Conservation (phyloP, 345 rosid species). For the Microthlaspi erraticum region DNA sequence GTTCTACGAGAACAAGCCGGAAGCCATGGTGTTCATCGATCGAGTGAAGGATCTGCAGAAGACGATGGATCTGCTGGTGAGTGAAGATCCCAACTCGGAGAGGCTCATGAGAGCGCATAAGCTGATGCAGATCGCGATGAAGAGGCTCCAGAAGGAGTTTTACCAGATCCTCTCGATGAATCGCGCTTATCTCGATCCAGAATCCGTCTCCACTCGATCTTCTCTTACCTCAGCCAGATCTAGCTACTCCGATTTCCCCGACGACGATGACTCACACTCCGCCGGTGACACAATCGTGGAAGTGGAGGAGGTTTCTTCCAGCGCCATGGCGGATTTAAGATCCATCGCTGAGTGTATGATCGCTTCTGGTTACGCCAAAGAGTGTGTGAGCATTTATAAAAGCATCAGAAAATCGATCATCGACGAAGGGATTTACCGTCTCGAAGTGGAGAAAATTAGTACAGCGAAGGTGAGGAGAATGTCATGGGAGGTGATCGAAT, state of each 20-base stretch:
- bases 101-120: conserved; percentile 55
- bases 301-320: conserved; percentile 54
- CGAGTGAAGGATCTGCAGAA: conserved; percentile 61
- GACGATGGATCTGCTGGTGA: conserved; percentile 54
- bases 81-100: conserved; percentile 46
- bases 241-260: conserved; percentile 50
- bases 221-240: conserved; percentile 63
- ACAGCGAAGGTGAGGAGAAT: conserved; percentile 55
- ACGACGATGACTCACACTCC: conserved; percentile 25
- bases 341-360: conserved; percentile 92
- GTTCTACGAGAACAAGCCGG: conserved; percentile 56
- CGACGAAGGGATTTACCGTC: conserved; percentile 74
- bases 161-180: conserved; percentile 70
- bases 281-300: conserved; percentile 54
- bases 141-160: conserved; percentile 76
- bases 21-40: conserved; percentile 61
- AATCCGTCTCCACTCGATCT: conserved; percentile 70
- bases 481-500: conserved; percentile 68
- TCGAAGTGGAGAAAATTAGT: conserved; percentile 59
- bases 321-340: conserved; percentile 66
- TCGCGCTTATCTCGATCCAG: conserved; percentile 69
- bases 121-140: conserved; percentile 72
- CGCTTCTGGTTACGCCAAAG: conserved; percentile 69
- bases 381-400: conserved; percentile 65
- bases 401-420: conserved; percentile 70